Conservation (phyloP, 2,329 filamentous ascomycete genomes). For the Xylaria sp. region DNA sequence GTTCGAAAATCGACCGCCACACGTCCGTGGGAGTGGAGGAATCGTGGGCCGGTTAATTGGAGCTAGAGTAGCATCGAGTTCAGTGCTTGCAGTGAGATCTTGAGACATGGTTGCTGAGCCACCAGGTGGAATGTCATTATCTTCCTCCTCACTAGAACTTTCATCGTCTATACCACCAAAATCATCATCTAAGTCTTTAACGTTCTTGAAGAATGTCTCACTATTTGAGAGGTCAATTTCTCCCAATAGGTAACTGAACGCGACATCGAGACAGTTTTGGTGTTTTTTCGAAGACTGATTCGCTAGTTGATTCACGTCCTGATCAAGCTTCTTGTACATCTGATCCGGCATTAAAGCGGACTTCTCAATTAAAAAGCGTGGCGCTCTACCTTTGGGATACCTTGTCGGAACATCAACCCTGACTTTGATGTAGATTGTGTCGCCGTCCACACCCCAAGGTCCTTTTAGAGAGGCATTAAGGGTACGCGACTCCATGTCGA, state of each 20-base stretch:
- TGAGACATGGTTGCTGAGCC: constrained; percentile 66
- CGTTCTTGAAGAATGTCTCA: constrained; percentile 66
- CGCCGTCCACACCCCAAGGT: constrained; percentile 64
- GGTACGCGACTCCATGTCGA: constrained; percentile 66
- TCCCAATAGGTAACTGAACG: constrained; percentile 67
- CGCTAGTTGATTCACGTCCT: constrained; percentile 63
- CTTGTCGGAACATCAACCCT: constrained; percentile 63
- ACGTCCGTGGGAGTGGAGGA: constrained; percentile 62
- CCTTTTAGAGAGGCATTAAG: constrained; percentile 67
- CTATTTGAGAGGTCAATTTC: constrained; percentile 66
- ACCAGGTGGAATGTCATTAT: constrained; percentile 59
- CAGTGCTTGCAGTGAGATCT: constrained; percentile 61
- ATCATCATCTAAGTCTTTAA: constrained; percentile 66
- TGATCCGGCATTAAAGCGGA: constrained; percentile 66
- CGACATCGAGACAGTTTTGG: constrained; percentile 66
- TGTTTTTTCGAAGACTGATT: constrained; percentile 60
- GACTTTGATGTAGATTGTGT: constrained; percentile 66
- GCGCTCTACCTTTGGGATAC: constrained; percentile 64
- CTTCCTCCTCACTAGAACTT: constrained; percentile 84
- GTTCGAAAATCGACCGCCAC: constrained; percentile 65
- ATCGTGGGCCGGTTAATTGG: constrained; percentile 58
- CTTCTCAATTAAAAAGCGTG: constrained; percentile 65
- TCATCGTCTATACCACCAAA: constrained; percentile 68
- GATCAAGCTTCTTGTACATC: constrained; percentile 58
- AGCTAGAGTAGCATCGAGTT: constrained; percentile 59